Conservation (phyloP, 2,329 filamentous ascomycete species). For the Teratosphaeria destructans region DNA sequence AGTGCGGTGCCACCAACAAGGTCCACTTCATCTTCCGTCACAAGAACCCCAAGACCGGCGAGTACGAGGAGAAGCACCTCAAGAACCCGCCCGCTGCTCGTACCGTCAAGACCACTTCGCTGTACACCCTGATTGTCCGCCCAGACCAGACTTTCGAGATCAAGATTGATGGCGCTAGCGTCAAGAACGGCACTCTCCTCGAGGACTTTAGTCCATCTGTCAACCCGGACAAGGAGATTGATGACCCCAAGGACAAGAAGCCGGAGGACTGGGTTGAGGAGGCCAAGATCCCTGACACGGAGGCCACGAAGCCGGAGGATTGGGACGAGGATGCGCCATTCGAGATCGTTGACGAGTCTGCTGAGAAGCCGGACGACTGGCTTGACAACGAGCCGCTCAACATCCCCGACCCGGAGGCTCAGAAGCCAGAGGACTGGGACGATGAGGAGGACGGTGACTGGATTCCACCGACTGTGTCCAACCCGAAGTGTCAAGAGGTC, state of each 20-base stretch:
- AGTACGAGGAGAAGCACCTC: conserved; percentile 99
- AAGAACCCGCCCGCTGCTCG: conserved; percentile 71
- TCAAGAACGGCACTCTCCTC: conserved; percentile 81
- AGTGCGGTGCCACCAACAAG: conserved; percentile 99
- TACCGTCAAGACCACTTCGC: conserved; percentile 82
- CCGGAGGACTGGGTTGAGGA: conserved; percentile 94
- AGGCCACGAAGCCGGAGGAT: conserved; percentile 91
- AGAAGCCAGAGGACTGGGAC: conserved; percentile 99
- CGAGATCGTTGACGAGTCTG: conserved; percentile 90
- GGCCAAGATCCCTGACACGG: conserved; percentile 79
- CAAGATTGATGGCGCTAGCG: conserved; percentile 77
- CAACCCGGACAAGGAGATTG: conserved; percentile 90
- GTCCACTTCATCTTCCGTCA: conserved; percentile 97
- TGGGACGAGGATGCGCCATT: conserved; percentile 98
- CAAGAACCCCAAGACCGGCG: conserved; percentile 99
- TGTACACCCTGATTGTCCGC: conserved; percentile 94
- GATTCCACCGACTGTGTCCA: conserved; percentile 78
- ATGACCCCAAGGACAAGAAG: conserved; percentile 88
- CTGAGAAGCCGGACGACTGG: conserved; percentile 89
- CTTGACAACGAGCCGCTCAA: conserved; percentile 76
- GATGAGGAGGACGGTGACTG: conserved; percentile 99
- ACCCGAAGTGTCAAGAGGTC: conserved; percentile 89
- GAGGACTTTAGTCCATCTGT: conserved; percentile 91
- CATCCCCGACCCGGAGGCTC: conserved; percentile 82
- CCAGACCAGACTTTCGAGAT: conserved; percentile 94